Base-by-base conservation (phyloP, 225 moss, liverwort and hornwort species). In the Marchantia paleacea region DNA sequence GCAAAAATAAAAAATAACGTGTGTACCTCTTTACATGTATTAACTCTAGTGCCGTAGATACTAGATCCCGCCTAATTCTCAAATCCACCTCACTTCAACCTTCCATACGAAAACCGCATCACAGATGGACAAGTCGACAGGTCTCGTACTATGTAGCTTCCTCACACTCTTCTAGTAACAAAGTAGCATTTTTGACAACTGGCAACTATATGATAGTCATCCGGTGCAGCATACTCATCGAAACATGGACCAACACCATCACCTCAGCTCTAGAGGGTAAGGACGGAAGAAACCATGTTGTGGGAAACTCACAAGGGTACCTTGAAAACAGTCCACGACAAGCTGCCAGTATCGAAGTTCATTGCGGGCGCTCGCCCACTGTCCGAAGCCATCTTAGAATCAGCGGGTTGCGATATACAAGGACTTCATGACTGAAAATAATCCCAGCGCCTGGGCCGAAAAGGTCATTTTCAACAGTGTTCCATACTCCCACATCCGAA, bases 21-120 rank as follows among this genome's bases (percentile, higher is more conserved):
- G 51, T 65, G 62, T 78, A 65, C 63, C 78, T 78, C 78, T 63
- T 58, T 29, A 19, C 22, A 25, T 64, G 61, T 78, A 78, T 50
- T n/a, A 65, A 64, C 49, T 78, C 63, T 78, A 66, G 20, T 50
- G 63, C 78, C 78, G 78, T 63, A 66, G 78, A 66, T 78, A 78
- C 78, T 78, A 65, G 78, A 78, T 51, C 50, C 64, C 64, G 78
- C 64, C 63, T 78, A n/a, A 48, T 65, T 51, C 49, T 78, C 64
- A 63, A 52, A 51, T 66, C 78, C 65, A 78, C 65, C 55, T 60
- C 31, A 76, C 31, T 47, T 65, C 65, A 65, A 78, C 64, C 55
- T 60, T 76, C 58, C 63, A 64, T 28, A 58, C 39, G 7, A 39
- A 60, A 60, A 75, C 75, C 39, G 30, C 54, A 29, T 58, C 57